Base-by-base conservation (phyloP, 2,329 filamentous ascomycete genomes). In the Cladorrhinum sp. region DNA sequence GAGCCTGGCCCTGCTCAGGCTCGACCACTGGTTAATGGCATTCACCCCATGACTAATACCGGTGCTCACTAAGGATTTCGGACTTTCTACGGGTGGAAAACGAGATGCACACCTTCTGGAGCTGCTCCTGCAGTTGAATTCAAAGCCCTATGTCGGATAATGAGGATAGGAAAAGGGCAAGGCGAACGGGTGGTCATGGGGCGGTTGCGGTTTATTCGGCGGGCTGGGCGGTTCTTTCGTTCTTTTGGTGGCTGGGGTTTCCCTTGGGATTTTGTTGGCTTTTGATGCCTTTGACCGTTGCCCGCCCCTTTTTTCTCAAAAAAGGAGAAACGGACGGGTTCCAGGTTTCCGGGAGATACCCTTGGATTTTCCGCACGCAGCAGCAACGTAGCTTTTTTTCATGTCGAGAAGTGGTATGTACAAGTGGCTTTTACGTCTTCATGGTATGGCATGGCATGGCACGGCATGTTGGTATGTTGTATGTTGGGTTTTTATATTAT, bases 1-100 rank as follows among this genome's bases (percentile, higher is more conserved):
- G 67, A 69, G 55, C 48, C 61, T 4, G 67, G 67, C 14, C 61
- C 65, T 8, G 65, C 61, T n/a, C 66, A 69, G 28, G 66, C 65
- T 20, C 65, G 66, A 12, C 64, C 67, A n/a, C 30, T 70, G 54
- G 62, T 69, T 4, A 73, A 73, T 55, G 71, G 71, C 58, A 62
- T 65, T 48, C 67, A 71, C 23, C 64, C 65, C 26, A 50, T 61
- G 53, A 50, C 42, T 10, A 67, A 59, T 21, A 61, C 58, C 52
- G 56, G 36, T 18, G 56, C 48, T 18, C 56, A 62, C 23, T 65
- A 63, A 53, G n/a, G 26, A 4, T 28, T n/a, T n/a, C n/a, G 26
- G 4, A 28, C 26, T 28, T 28, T 9, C 26, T 5, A 9, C 26
- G 26, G 26, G 26, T 28, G 4, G 4, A 28, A 28, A 9, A 28